These are phyloP conservation scores for Nigrograna mackinnonii DNA, from an alignment of 2,329 filamentous ascomycete species.

Conservation along the genomic window DNA sequence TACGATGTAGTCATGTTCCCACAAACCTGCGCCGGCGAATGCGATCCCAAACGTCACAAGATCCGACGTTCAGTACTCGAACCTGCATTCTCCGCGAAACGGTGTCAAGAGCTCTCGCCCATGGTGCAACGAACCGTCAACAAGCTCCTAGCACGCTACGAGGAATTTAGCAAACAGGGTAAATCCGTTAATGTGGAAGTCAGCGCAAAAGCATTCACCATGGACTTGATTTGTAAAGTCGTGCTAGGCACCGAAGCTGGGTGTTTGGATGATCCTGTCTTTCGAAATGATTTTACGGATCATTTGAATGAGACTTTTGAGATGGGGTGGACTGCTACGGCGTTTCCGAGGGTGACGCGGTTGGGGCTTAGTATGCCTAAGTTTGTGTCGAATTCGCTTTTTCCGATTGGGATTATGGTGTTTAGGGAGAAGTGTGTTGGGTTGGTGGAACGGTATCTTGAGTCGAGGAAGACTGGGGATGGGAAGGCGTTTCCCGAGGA, in stretches of 20 bases:
- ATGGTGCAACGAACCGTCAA: slow-evolving; percentile 11
- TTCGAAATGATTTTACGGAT: slow-evolving; percentile 11
- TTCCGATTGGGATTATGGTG: too few relatives aligned
- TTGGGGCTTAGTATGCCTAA: too few relatives aligned
- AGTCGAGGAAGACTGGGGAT: too few relatives aligned
- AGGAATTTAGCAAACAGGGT: slow-evolving; percentile 1
- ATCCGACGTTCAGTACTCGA: slow-evolving; percentile 13
- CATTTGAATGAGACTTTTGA: not conserved
- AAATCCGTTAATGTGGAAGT: slow-evolving; percentile 9
- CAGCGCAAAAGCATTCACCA: slow-evolving; percentile 12
- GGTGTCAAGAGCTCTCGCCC: slow-evolving; percentile 8
- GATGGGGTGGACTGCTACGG: too few relatives aligned
- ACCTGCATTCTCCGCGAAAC: slow-evolving; percentile 12
- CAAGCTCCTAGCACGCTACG: slow-evolving; percentile 5
- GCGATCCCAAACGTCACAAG: slow-evolving; percentile 8
- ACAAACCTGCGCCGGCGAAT: slow-evolving; percentile 10
- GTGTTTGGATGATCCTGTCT: slow-evolving; percentile 9
- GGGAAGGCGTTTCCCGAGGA: too few relatives aligned
- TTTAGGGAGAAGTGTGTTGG: too few relatives aligned
- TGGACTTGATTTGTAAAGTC: slow-evolving; percentile 14
- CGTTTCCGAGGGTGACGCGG: too few relatives aligned
- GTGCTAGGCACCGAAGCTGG: slow-evolving; percentile 10
- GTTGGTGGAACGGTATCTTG: too few relatives aligned
- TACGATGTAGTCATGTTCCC: slow-evolving; percentile 14
- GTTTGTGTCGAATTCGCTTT: too few relatives aligned